Base-by-base conservation (phyloP, 2,329 filamentous ascomycete genomes). In the Polytolypa hystricis region DNA sequence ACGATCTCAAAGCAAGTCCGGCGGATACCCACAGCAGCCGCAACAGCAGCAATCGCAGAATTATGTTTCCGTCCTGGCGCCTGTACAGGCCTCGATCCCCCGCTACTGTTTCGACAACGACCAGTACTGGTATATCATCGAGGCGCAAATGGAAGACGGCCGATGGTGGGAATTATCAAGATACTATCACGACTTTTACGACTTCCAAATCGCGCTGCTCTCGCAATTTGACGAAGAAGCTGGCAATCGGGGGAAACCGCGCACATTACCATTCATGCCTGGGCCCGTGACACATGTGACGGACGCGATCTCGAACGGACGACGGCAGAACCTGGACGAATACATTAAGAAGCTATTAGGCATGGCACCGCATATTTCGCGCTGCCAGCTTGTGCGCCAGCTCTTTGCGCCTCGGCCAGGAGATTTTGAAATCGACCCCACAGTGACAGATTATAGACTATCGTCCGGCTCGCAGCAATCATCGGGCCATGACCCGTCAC, bases 81-180 rank as follows among this genome's bases (percentile, higher is more conserved):
- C 91, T 0, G 66, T 93, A 33, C 76, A 77, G 39, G 91, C 89
- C 9, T 81, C 77, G 35, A 93, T 96, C 49, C 87, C 89, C 11
- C 74, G 85, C 43, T 96, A 94, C 64, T 93, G 85, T 58, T 96
- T 93, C 53, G 85, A 86, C 41, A 89, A 96, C 55, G 87, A 95
- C 49, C 95, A 95, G 58, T 96, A 96, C 61, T 96, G 91, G 85
- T 98, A 96, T 54, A 84, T 95, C 37, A 89, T 98, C 41, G 87
- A 95, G 58, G 85, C 84, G 16, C 73, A 80, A 50, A 75, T 96
- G 59, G 85, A 94, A 53, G 87, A 96, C 55, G 87, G 86, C 32
- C 74, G 84, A 31, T 80, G 84, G 54, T 96, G 87, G 86, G 87
- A 95, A 56, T 66, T 98, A 33, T 89, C 85, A 26, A 78, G 91